A percentile compares a stretch with the other conserved stretches of the same genome.
These are phyloP conservation scores for Termitomyces sp. DNA, from an alignment of 768 basidiomycete genomes.

Conservation along the genomic window DNA sequence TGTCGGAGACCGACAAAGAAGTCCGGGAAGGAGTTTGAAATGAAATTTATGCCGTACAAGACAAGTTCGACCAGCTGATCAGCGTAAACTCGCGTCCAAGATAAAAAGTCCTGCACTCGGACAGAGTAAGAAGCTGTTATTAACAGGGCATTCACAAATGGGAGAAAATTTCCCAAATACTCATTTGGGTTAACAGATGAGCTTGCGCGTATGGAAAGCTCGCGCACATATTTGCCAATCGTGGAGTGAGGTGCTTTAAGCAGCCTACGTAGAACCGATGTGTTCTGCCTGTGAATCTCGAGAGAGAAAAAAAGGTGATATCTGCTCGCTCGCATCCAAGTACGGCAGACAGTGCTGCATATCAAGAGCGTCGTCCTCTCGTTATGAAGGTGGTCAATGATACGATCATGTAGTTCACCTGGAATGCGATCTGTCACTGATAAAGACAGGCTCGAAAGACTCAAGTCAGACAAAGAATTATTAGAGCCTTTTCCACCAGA, in stretches of 20 bases:
- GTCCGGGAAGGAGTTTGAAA: not conserved
- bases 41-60: not conserved
- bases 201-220: not conserved
- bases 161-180: not conserved
- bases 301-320: slow-evolving; percentile 6
- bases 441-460: not conserved
- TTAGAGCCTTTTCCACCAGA: not conserved
- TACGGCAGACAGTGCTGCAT: slow-evolving; percentile 3
- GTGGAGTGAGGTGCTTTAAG: not conserved
- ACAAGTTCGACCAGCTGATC: slow-evolving; percentile 5
- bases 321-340: slow-evolving; percentile 8
- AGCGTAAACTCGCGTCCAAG: slow-evolving; percentile 1
- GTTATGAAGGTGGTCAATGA: not conserved
- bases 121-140: not conserved
- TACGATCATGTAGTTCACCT: slow-evolving; percentile 1
- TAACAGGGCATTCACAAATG: not conserved
- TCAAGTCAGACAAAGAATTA: not conserved
- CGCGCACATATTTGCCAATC: not conserved
- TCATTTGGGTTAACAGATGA: not conserved
- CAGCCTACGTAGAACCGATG: not conserved
- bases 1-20: not conserved
- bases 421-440: not conserved
- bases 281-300: not conserved
- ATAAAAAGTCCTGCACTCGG: not conserved
- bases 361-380: not conserved